Conservation (phyloP, 768 basidiomycete genomes). For the Tubosaeta brunneosetosa region DNA sequence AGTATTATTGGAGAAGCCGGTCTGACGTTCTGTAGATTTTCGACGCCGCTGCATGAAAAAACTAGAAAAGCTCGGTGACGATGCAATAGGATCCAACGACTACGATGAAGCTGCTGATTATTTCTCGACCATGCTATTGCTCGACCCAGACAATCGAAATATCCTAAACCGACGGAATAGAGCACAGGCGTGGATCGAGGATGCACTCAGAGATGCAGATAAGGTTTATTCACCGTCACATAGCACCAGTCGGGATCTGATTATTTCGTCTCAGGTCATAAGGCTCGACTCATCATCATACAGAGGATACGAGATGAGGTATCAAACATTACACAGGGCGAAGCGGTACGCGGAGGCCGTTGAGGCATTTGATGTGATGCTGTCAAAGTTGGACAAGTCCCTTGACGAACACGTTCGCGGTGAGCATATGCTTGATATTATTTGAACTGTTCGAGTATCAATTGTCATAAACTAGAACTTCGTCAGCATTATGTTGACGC, state of each 20-base stretch:
- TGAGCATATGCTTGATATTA: neutral
- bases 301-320: neutral
- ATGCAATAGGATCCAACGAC: neutral
- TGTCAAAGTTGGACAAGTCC: neutral
- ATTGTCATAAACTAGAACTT: too few species aligned
- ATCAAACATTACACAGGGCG: neutral
- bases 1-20: too few species aligned
- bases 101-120: neutral
- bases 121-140: neutral
- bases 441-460: too few species aligned
- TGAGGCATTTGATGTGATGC: neutral
- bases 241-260: neutral
- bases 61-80: neutral
- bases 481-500: neutral
- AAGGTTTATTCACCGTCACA: neutral
- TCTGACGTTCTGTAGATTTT: neutral
- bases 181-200: neutral
- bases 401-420: neutral
- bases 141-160: neutral
- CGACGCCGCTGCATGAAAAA: neutral
- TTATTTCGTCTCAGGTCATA: neutral
- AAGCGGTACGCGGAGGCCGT: neutral
- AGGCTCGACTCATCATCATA: neutral
- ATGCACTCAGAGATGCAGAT: conserved; percentile 12
- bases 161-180: neutral